Evolutionary conservation across 805 yeast genomes (phyloP).

Genomic region (Pichia cabralensis): DNA sequence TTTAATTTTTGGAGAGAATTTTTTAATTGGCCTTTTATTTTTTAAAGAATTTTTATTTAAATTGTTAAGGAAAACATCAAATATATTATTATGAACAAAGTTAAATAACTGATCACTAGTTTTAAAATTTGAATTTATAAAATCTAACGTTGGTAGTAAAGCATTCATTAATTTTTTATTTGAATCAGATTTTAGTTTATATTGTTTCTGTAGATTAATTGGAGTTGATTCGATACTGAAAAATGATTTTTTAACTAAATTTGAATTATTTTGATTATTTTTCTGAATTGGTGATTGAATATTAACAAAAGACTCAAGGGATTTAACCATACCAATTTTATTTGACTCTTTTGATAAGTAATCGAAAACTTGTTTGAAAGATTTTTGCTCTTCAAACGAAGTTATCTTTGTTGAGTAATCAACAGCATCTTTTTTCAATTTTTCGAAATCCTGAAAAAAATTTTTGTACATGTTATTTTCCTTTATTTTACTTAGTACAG

Average conservation of each 20-base stretch:
- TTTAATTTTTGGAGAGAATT: not conserved
- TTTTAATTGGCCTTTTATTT: not conserved
- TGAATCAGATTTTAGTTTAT: constrained; percentile 6
- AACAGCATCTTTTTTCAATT: constrained; percentile 10
- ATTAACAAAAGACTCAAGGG: constrained; percentile 18
- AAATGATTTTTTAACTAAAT: constrained; percentile 2
- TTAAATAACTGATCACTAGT: constrained; percentile 15
- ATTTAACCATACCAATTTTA: constrained; percentile 18
- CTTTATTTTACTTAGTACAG: constrained; percentile 8
- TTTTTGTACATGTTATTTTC: constrained; percentile 16
- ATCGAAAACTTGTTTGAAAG: constrained; percentile 23
- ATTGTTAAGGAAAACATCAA: constrained; percentile 13
- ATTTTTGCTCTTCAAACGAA: constrained; percentile 25
- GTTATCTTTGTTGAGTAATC: constrained; percentile 12
- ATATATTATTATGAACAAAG: constrained; percentile 13
- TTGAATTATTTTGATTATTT: not conserved
- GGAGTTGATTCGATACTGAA: constrained; percentile 7
- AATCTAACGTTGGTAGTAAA: constrained; percentile 14
- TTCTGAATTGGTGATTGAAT: constrained; percentile 6
- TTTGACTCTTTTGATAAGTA: constrained; percentile 16
- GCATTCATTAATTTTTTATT: constrained; percentile 9
- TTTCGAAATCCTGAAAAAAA: constrained; percentile 20
- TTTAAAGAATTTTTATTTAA: not conserved
- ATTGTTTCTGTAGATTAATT: constrained; percentile 11
- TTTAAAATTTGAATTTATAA: constrained; percentile 15